Base-by-base conservation (phyloP, 2,329 filamentous ascomycete species). In the Madurella fahalii region DNA sequence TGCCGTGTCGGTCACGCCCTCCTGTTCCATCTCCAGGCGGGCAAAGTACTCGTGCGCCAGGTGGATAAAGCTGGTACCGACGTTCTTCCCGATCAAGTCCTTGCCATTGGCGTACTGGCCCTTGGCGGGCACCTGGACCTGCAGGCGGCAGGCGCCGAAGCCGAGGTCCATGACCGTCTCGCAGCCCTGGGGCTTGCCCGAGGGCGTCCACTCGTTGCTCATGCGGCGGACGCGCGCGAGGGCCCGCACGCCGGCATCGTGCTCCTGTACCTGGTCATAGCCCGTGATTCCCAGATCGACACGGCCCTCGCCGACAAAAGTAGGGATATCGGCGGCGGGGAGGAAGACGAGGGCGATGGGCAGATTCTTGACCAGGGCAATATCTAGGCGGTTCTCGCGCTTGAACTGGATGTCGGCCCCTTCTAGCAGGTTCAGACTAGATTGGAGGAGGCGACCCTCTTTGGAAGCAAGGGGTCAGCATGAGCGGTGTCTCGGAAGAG, bases 341-440 rank as follows among this genome's bases (percentile, higher is more conserved):
- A 99, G 87, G 78, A 99, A 99, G 68, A 99, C 86, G 57, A 99
- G 88, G 15, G 94, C 94, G 65, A 99, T 90, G 37, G 89, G 90
- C 30, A 94, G 84, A 75, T 99, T 99, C 79, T 96, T 95, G 69
- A 97, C 94, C 25, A 99, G 86, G 15, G 94, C 94, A 68, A 99
- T 96, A 72, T 99, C 94, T 66, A 97, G 89, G 56, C 94, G 87
- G 71, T 88, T 91, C 77, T 96, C 91, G 68, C 94, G 87, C 71
- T 89, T 86, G 77, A 99, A 99, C 72, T 99, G 91, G 65, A 99
- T 93, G 72, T 99, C 94, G 66, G 89, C 90, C 62, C 94, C 94
- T 68, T 92, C 82, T 52, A 99, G 87, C 49, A 99, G 85, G 71
- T 97, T 91, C 48, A 99, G 83, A 52, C 89, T 85, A 55, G 90